Base-by-base conservation (phyloP, 148 eudicot species). In the Rhododendron kiyosumense region DNA sequence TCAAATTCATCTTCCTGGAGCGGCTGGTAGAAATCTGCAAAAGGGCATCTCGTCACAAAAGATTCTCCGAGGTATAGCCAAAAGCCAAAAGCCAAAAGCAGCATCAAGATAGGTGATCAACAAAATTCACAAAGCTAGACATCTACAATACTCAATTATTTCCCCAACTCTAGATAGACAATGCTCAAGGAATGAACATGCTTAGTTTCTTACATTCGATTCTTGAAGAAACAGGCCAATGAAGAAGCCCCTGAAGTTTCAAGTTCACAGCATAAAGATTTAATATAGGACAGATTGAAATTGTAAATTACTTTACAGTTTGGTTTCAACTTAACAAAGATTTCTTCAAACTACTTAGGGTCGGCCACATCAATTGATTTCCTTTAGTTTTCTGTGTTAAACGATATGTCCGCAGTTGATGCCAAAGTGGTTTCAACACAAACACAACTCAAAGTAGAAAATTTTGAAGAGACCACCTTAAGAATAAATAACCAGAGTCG, bases 1-100 rank as follows among this genome's bases (percentile, higher is more conserved):
- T 97, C 99, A 32, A 91, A 76, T 87, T 97, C 99, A 87, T 97
- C 99, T 88, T 97, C 95, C 88, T 87, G 83, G 7, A 95, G 83
- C 7, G 99, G 99, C 7, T 97, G 91, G 83, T 95, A 97, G 90
- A 97, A 93, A 90, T 97, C 99, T 97, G 94, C 73, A 81, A 85
- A 90, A 81, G 54, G 12, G 83, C 88, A 36, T 17, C 80, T 28
- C 41, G 17, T 61, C 65, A 76, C 7, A 41, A 41, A 41, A 41
- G 43, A 59, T 73, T 81, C 74, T 57, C 15, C 5, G 11, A 0
- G 5, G 24, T 9, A 7, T 26, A 83, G 59, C 57, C 78, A 69
- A 41, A 83, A 43, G 11, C 22, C n/a, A n/a, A n/a, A n/a, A 83
- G 59, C 57, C 78, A 69, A 41, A 83, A 43, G 11, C 22, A 67